These are phyloP conservation scores for Verticillium zaregamsianum DNA, from an alignment of 2,329 filamentous ascomycete genomes.

Conservation along the genomic window DNA sequence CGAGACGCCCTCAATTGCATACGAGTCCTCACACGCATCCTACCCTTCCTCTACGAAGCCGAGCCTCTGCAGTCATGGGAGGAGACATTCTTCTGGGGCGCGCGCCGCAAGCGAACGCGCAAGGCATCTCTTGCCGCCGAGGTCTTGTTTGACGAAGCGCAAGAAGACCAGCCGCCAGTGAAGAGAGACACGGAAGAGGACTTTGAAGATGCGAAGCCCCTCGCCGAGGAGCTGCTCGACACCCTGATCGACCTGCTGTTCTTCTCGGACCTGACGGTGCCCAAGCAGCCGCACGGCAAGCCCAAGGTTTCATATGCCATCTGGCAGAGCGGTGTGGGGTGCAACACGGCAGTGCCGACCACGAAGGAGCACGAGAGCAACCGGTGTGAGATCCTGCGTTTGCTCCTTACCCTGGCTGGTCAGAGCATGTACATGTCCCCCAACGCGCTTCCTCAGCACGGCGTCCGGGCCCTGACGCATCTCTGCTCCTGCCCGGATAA, in stretches of 20 bases:
- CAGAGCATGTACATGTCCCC: constrained; percentile 92
- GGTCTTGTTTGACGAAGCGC: constrained; percentile 78
- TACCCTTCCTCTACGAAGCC: constrained; percentile 90
- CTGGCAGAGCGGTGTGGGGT: constrained; percentile 97
- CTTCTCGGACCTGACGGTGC: constrained; percentile 84
- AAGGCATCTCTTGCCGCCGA: constrained; percentile 64
- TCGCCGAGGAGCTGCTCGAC: constrained; percentile 91
- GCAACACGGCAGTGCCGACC: constrained; percentile 81
- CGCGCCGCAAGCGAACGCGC: constrained; percentile 66
- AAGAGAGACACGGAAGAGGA: constrained; percentile 54
- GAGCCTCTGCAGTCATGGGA: constrained; percentile 83
- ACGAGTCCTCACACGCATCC: constrained; percentile 78
- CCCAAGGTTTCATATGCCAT: constrained; percentile 88
- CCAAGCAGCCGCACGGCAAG: constrained; percentile 64
- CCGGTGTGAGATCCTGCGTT: constrained; percentile 79
- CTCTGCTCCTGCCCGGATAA: constrained; percentile 85
- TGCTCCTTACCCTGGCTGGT: constrained; percentile 81
- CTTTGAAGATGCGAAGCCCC: constrained; percentile 77
- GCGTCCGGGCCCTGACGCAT: constrained; percentile 82
- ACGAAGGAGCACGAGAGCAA: constrained; percentile 93
- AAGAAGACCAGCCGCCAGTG: constrained; percentile 27
- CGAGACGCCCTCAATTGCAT: constrained; percentile 93
- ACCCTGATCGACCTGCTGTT: constrained; percentile 86
- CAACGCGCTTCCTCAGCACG: constrained; percentile 72
- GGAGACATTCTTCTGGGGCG: constrained; percentile 86